phyloP scores from a whole-genome alignment of 495 filamentous ascomycete species.

The Aspergillus homomorphus region DNA sequence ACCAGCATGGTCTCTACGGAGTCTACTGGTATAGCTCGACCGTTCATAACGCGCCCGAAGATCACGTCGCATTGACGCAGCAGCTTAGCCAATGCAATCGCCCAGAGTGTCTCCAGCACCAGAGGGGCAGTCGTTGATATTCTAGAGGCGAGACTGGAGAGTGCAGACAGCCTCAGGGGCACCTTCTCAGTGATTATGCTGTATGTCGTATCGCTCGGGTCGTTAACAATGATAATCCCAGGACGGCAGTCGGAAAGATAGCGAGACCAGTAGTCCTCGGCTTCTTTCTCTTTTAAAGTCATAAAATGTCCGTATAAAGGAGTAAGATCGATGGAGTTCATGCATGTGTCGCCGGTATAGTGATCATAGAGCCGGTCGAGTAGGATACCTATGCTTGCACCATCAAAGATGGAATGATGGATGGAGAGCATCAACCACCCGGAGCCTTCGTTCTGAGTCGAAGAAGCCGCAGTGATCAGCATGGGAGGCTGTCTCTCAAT shows the following conservation, averaged over 20 bases:
- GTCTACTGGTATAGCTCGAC: conserved; percentile 35
- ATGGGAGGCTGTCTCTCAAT: conserved; percentile 7
- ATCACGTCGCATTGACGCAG: conserved; percentile 39
- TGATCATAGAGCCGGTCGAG: conserved; percentile 14
- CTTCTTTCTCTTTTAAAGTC: not conserved
- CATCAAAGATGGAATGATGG: conserved; percentile 72
- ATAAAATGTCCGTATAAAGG: conserved; percentile 8
- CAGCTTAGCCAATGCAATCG: conserved; percentile 7
- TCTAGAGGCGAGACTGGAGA: conserved; percentile 10
- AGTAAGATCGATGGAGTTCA: not conserved
- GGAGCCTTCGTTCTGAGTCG: not conserved
- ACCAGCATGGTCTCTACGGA: conserved; percentile 65
- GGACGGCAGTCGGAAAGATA: not conserved
- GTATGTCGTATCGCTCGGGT: not conserved
- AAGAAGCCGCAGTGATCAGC: conserved; percentile 6
- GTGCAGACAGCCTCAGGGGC: conserved; percentile 7
- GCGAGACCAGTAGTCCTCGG: conserved; percentile 5
- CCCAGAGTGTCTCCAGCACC: conserved; percentile 13
- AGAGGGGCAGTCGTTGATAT: conserved; percentile 8
- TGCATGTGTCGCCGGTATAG: conserved; percentile 5
- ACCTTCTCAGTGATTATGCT: not conserved
- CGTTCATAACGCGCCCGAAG: conserved; percentile 28
- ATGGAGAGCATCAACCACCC: conserved; percentile 23
- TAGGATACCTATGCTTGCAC: conserved; percentile 32
- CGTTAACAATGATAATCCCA: not conserved